These are phyloP conservation scores for Pythium phragmitis DNA, from an alignment of 352 stramenopile species.

Conservation along the genomic window DNA sequence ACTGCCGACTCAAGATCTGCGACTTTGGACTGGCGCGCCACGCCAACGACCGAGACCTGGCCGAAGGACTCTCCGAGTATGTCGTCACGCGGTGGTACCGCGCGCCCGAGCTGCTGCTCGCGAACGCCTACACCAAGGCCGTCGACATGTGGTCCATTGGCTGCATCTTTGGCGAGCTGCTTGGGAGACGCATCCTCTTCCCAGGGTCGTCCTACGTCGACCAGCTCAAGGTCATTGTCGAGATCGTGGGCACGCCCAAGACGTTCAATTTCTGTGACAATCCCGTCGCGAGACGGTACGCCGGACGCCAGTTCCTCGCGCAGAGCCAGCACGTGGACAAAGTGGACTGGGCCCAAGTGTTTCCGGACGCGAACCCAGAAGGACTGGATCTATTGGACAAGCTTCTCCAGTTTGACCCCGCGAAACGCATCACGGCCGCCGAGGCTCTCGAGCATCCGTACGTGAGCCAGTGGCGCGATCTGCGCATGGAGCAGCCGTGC, in stretches of 20 bases:
- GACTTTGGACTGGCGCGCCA: constrained; percentile 90
- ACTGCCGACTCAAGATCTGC: constrained; percentile 90
- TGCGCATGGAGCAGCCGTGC: constrained; percentile 58
- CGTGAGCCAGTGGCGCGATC: constrained; percentile 79
- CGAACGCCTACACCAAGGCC: constrained; percentile 81
- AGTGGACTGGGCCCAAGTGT: constrained; percentile 74
- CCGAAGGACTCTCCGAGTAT: constrained; percentile 90
- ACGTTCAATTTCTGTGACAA: constrained; percentile 89
- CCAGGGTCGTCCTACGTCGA: constrained; percentile 86
- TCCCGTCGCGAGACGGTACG: constrained; percentile 76
- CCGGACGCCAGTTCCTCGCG: constrained; percentile 77
- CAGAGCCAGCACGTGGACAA: constrained; percentile 70
- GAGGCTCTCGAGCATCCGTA: constrained; percentile 90
- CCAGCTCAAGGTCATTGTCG: constrained; percentile 86
- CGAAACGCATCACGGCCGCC: constrained; percentile 77
- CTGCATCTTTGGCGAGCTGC: constrained; percentile 99
- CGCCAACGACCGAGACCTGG: constrained; percentile 74
- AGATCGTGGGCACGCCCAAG: constrained; percentile 79
- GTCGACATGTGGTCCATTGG: constrained; percentile 97
- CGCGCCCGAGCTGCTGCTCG: constrained; percentile 80
- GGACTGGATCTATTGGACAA: constrained; percentile 85
- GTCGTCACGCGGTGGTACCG: constrained; percentile 94
- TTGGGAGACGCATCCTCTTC: constrained; percentile 87
- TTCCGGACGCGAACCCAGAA: constrained; percentile 83
- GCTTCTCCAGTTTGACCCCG: constrained; percentile 87